These are phyloP conservation scores for Microcera coccophila DNA, from an alignment of 2,329 filamentous ascomycete species.

Conservation along the genomic window DNA sequence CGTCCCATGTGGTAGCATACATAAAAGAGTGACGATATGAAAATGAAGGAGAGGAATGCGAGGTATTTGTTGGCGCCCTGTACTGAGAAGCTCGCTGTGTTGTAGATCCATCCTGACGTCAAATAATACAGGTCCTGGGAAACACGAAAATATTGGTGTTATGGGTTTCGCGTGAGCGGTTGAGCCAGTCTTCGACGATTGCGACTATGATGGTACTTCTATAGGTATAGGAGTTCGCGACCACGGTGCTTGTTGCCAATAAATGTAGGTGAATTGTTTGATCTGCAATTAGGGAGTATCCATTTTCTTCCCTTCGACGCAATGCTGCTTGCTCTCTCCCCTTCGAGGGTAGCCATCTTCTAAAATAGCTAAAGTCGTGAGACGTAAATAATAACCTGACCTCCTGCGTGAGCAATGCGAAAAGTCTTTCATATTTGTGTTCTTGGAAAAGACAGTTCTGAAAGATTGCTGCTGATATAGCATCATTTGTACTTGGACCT, in stretches of 20 bases:
- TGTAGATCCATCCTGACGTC: no score
- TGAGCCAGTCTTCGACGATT: constrained; percentile 26
- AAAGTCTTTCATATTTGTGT: not conserved
- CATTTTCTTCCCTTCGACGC: no score
- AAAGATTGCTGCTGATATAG: constrained; percentile 1
- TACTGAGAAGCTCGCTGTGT: constrained; percentile 1
- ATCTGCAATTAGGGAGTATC: no score
- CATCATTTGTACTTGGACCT: constrained; percentile 1
- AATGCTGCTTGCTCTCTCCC: no score
- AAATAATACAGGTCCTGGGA: no score
- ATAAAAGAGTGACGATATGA: constrained; percentile 1
- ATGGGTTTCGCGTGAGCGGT: constrained; percentile 34
- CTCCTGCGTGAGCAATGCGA: constrained; percentile 4
- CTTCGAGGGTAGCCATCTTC: no score
- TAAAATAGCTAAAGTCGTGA: constrained; percentile 2
- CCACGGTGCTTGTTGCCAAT: no score
- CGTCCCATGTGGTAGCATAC: constrained; percentile 2
- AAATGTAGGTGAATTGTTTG: no score
- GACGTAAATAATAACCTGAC: not conserved
- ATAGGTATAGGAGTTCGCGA: no score
- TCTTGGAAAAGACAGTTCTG: not conserved
- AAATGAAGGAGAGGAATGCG: constrained; percentile 1
- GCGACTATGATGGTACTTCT: constrained; percentile 24
- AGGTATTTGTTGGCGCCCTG: constrained; percentile 11
- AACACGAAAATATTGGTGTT: constrained; percentile 9